These are phyloP conservation scores for Fraxinus ornus DNA, from an alignment of 305 asterid species.

Conservation along the genomic window DNA sequence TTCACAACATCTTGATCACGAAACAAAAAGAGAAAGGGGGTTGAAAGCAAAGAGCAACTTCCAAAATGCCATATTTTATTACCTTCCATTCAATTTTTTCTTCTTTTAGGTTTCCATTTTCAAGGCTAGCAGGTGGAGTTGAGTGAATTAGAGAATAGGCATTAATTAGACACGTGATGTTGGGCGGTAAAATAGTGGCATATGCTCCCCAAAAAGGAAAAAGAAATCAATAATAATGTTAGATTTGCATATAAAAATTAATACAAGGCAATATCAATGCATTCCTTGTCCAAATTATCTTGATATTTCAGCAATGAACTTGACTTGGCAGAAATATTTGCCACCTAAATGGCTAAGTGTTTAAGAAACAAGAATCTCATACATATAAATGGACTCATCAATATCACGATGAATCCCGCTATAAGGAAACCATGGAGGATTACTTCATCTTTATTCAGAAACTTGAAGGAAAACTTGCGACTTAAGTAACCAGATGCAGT, in stretches of 20 bases:
- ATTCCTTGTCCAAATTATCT: not conserved
- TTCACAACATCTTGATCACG: not conserved
- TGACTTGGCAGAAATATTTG: not conserved
- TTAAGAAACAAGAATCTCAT: not conserved
- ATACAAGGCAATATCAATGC: not conserved
- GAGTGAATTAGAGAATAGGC: not conserved
- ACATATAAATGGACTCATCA: not conserved
- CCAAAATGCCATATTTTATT: not conserved
- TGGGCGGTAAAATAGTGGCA: not conserved
- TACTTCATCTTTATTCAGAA: not conserved
- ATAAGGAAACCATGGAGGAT: not conserved
- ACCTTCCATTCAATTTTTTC: not conserved
- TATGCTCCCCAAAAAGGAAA: not conserved
- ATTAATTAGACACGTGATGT: not conserved
- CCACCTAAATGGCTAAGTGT: not conserved
- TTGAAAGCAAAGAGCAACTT: not conserved
- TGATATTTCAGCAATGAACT: not conserved
- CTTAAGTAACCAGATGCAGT: not conserved
- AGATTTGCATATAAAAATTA: not conserved
- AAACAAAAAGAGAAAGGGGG: not conserved
- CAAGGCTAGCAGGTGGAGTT: not conserved
- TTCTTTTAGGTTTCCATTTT: not conserved
- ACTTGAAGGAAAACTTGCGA: not conserved
- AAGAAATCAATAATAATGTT: not conserved
- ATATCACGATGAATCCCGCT: not conserved